Base-by-base conservation (phyloP, 768 basidiomycete genomes). In the Crassisporium funariophilum region DNA sequence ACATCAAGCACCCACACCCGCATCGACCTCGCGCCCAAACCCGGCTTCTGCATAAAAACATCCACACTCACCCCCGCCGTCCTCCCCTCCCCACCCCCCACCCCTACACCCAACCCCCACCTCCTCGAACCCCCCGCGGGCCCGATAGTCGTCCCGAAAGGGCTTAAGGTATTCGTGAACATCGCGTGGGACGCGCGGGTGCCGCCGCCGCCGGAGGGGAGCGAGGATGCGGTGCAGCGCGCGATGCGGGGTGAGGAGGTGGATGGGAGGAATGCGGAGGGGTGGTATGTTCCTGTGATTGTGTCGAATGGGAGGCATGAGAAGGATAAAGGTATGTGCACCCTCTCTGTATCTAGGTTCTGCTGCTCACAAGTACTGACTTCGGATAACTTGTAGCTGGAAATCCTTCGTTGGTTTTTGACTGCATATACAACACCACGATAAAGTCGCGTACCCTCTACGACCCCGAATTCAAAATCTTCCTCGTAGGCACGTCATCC, bases 11-110 rank as follows among this genome's bases (percentile, higher is more conserved):
- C n/a, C n/a, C 34, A 45, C 34, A 47, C 54, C 41, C 53, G 63
- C 46, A 64, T 77, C 41, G 54, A 60, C 34, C 77, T 87, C 49
- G 66, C 75, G 15, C 88, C 88, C 22, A 66, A 70, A 19, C 70
- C 88, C 21, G 88, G 84, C 4, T 90, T 88, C 62, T 88, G 86
- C 61, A 58, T 88, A 44, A 90, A 89, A 63, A 76, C 85, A 0
- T 57, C 71, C 13, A 67, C 75, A 0, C 57, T 76, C 4, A 70
- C 75, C 35, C 63, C 75, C 4, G 71, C 70, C 1, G 49, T 72
- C 2, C 70, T 73, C 51, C 57, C 64, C 15, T 60, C 64, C 6
- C 23, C 52, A 10, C 43, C 56, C 20, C 21, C 39, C 22, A 25
- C 49, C 16, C 39, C 45, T 10, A 49, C 47, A 25, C 40, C 47